phyloP scores from a whole-genome alignment of 1,139 yeast genomes.

The Saccharomyces uvarum region DNA sequence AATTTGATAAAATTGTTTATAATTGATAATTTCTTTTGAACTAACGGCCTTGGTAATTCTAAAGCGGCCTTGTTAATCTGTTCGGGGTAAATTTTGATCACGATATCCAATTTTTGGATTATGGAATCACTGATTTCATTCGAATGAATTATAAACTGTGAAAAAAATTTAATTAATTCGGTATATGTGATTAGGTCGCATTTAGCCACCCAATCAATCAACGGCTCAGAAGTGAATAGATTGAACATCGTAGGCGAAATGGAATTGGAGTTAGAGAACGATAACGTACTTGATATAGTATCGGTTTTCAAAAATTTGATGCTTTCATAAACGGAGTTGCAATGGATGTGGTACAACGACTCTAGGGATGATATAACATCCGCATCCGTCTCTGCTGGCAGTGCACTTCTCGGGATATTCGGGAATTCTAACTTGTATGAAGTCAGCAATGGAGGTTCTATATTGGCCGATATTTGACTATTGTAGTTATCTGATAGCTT shows the following conservation, averaged over 20 bases:
- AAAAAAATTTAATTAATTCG: not conserved
- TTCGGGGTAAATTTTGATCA: not conserved
- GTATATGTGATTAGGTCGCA: slow-evolving; percentile 55
- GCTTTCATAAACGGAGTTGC: slow-evolving; percentile 18
- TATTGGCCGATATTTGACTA: not conserved
- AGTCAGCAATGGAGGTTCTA: not conserved
- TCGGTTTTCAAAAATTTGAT: slow-evolving; percentile 42
- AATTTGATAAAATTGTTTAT: slow-evolving; percentile 1
- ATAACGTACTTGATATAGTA: slow-evolving; percentile 45
- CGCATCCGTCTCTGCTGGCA: slow-evolving; percentile 9
- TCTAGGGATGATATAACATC: slow-evolving; percentile 20
- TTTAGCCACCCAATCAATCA: slow-evolving; percentile 52
- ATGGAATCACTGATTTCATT: not conserved
- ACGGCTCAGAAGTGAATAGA: slow-evolving; percentile 42
- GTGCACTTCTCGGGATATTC: slow-evolving; percentile 6
- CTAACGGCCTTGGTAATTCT: slow-evolving; percentile 1
- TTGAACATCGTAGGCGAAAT: slow-evolving; percentile 57
- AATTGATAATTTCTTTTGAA: slow-evolving; percentile 2
- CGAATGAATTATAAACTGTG: not conserved
- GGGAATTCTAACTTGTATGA: slow-evolving; percentile 10
- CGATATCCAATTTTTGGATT: not conserved
- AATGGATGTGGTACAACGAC: slow-evolving; percentile 18
- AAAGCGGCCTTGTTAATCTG: not conserved
- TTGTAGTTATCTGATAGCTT: not conserved
- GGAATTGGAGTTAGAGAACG: slow-evolving; percentile 45